Evolutionary conservation across 2,329 filamentous ascomycete species (phyloP).

Genomic region (Monosporascus cannonballus): DNA sequence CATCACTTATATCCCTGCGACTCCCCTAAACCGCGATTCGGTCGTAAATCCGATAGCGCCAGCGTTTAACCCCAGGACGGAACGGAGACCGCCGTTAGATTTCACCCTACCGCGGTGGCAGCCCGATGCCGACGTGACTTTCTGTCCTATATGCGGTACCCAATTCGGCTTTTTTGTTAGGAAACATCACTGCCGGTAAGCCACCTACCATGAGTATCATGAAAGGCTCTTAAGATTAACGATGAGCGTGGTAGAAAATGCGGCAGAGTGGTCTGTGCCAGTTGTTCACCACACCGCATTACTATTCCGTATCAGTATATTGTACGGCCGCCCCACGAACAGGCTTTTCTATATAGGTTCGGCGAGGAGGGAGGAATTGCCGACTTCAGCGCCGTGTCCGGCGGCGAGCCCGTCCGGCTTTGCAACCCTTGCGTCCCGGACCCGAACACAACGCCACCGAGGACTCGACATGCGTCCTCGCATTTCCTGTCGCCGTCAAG

Average conservation of each 20-base stretch:
- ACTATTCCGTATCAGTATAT: constrained; percentile 93
- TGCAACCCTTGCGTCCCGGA: constrained; percentile 59
- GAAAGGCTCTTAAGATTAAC: constrained; percentile 1
- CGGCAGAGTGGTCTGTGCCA: constrained; percentile 81
- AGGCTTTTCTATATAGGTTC: constrained; percentile 20
- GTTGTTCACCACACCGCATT: constrained; percentile 89
- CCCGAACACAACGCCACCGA: constrained; percentile 52
- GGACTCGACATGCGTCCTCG: constrained; percentile 31
- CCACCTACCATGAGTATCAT: constrained; percentile 4
- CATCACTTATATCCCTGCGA: not conserved
- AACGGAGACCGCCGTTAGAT: constrained; percentile 24
- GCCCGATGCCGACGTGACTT: constrained; percentile 73
- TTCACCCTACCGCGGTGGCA: constrained; percentile 75
- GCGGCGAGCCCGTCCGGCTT: constrained; percentile 52
- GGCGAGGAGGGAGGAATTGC: constrained; percentile 35
- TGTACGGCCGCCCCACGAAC: constrained; percentile 62
- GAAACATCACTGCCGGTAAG: constrained; percentile 86
- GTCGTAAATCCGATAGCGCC: constrained; percentile 10
- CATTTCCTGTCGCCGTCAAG: constrained; percentile 28
- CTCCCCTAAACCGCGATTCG: not conserved
- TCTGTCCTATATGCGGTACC: constrained; percentile 77
- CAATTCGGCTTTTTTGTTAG: constrained; percentile 80
- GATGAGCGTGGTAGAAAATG: constrained; percentile 59
- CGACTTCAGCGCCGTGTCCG: constrained; percentile 40
- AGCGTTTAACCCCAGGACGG: constrained; percentile 6